Conservation (phyloP, 352 stramenopile species). For the Thraustochytrium striatum region DNA sequence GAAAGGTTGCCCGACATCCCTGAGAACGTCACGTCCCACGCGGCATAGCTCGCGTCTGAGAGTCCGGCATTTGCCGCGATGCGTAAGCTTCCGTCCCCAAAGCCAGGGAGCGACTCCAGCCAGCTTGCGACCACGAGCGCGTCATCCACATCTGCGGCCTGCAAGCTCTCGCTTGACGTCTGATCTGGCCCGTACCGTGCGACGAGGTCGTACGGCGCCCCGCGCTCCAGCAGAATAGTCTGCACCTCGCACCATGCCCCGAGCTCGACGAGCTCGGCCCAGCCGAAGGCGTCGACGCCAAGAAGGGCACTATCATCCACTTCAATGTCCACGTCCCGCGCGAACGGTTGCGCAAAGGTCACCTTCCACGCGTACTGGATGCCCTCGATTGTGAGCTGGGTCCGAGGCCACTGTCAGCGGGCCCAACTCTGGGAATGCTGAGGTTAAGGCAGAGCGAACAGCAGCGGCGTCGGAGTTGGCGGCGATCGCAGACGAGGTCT, state of each 20-base stretch:
- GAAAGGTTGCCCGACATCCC: background rate
- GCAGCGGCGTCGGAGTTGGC: background rate
- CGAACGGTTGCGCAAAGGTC: background rate
- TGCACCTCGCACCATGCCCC: background rate
- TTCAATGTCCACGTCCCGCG: background rate
- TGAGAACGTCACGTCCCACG: conserved; percentile 23
- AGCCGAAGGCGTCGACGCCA: background rate
- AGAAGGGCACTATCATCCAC: background rate
- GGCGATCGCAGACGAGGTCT: background rate
- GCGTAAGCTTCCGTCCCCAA: background rate
- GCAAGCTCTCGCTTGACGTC: background rate
- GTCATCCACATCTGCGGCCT: background rate
- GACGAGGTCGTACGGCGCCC: background rate
- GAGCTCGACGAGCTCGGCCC: background rate
- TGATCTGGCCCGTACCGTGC: background rate
- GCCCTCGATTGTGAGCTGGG: background rate
- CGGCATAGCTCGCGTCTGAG: background rate
- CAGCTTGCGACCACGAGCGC: background rate
- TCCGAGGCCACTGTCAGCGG: background rate
- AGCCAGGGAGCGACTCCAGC: background rate
- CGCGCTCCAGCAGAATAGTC: background rate
- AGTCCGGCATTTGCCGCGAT: background rate
- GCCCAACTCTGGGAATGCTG: background rate
- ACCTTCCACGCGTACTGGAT: conserved; percentile 7
- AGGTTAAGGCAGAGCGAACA: background rate